Evolutionary conservation across 345 rosid genomes (phyloP), one percentile per base, ranked within the genome.

Genomic region (Corymbia maculata): DNA sequence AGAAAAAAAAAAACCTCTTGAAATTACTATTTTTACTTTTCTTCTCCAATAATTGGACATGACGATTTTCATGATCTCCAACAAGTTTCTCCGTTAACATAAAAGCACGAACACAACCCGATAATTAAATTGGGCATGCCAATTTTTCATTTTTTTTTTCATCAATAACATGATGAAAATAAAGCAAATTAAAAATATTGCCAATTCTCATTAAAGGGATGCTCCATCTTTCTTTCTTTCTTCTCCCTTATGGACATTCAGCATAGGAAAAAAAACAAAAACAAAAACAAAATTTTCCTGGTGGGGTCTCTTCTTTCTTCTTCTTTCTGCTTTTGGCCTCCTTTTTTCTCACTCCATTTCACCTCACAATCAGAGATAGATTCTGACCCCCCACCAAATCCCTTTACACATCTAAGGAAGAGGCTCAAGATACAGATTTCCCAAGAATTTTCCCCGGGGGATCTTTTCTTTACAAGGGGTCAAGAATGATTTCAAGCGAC

Each of bases 401-500:
- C 30, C 79, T 68, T 59, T 55, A 13, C 15, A 68, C 6, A 68
- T 68, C 21, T 21, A 30, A 30, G 61, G 26, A 55, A 28, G 26
- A 10, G 55, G 21, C 11, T 7, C 16, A 30, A 66, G 75, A 66
- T n/a, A 68, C 44, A 8, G 79, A 68, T 30, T 30, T 30, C 44
- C 79, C 79, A 30, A 22, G 44, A 68, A 68, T 68, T 68, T 7
- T 68, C 2, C 32, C 55, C 15, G 0, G 22, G 86, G 44, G 12
- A 9, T 51, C 55, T 52, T 52, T 21, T 52, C 28, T 24, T 49
- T 30, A 1, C 15, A 32, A 28, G 44, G 26, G 59, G 15, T 19
- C 13, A 12, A 30, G 15, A 50, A 0, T 9, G 16, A 7, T 50
- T 28, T 89, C 85, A 92, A 30, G 94, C 93, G 86, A 91, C 95